Evolutionary conservation across 2,329 filamentous ascomycete species (phyloP).

Genomic region (Pseudopyricularia cyperi): DNA sequence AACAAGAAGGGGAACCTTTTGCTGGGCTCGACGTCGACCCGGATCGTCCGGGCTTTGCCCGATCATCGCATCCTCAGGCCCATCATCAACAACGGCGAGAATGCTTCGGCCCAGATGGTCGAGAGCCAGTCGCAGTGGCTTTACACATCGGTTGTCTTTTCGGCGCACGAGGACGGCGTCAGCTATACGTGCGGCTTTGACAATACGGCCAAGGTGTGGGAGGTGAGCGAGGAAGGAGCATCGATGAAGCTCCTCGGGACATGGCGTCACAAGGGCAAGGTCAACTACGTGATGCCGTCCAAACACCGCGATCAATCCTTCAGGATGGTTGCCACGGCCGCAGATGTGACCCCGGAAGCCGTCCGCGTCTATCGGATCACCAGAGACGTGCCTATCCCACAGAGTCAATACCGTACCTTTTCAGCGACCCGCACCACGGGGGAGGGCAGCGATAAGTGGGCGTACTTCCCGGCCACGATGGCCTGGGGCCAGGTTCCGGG

Average conservation of each 20-base stretch:
- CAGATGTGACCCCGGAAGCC: slow-evolving; percentile 39
- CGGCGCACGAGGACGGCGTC: slow-evolving; percentile 33
- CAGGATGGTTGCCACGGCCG: slow-evolving; percentile 41
- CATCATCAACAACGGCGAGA: slow-evolving; percentile 35
- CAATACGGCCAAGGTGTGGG: slow-evolving; percentile 47
- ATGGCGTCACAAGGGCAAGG: slow-evolving; percentile 44
- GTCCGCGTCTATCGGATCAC: slow-evolving; percentile 43
- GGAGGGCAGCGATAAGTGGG: slow-evolving; percentile 35
- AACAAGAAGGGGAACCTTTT: slow-evolving; percentile 51
- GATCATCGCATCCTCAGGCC: slow-evolving; percentile 46
- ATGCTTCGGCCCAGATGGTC: slow-evolving; percentile 41
- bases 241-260: slow-evolving; percentile 32
- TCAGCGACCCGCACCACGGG: slow-evolving; percentile 25
- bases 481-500: slow-evolving; percentile 36
- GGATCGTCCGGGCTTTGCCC: slow-evolving; percentile 35
- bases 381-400: slow-evolving; percentile 15
- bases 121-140: slow-evolving; percentile 49
- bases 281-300: slow-evolving; percentile 49
- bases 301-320: slow-evolving; percentile 18
- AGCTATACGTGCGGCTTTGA: slow-evolving; percentile 51
- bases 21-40: slow-evolving; percentile 32
- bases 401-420: slow-evolving; percentile 22
- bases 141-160: slow-evolving; percentile 50
- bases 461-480: slow-evolving; percentile 49
- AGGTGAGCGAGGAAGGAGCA: slow-evolving; percentile 20